Conservation (phyloP, 2,329 filamentous ascomycete genomes). For the Phaeophleospora eucalypticola region DNA sequence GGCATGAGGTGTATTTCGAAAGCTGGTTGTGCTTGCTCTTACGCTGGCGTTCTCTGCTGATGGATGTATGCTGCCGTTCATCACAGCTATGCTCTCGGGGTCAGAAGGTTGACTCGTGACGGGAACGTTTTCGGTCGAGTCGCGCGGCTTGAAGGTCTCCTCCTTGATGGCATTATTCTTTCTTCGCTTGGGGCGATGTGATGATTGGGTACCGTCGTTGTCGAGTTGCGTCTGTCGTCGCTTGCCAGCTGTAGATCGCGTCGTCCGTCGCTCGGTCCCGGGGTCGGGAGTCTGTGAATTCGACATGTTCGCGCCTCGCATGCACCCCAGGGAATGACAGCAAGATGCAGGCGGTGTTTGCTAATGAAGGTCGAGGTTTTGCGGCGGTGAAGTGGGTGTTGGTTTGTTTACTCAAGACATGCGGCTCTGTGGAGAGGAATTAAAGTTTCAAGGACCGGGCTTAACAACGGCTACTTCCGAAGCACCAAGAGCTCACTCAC, state of each 20-base stretch:
- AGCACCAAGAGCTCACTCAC: neutral
- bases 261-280: conserved; percentile 21
- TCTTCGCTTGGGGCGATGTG: conserved; percentile 42
- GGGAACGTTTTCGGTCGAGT: conserved; percentile 14
- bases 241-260: conserved; percentile 33
- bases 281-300: conserved; percentile 14
- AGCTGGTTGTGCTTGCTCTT: conserved; percentile 10
- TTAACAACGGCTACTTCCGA: neutral
- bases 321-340: neutral
- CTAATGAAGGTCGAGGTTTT: neutral
- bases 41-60: conserved; percentile 9
- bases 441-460: neutral
- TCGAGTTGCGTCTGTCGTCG: conserved; percentile 43
- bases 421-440: neutral
- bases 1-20: conserved; percentile 14
- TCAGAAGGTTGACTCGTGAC: conserved; percentile 11
- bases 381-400: neutral
- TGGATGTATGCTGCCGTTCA: conserved; percentile 9
- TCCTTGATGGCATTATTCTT: conserved; percentile 43
- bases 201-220: conserved; percentile 38
- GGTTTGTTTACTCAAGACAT: neutral
- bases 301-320: conserved; percentile 8
- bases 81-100: conserved; percentile 8
- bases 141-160: conserved; percentile 35
- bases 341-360: neutral